Conservation (phyloP, 805 yeast species). For the Candida lessepsii region DNA sequence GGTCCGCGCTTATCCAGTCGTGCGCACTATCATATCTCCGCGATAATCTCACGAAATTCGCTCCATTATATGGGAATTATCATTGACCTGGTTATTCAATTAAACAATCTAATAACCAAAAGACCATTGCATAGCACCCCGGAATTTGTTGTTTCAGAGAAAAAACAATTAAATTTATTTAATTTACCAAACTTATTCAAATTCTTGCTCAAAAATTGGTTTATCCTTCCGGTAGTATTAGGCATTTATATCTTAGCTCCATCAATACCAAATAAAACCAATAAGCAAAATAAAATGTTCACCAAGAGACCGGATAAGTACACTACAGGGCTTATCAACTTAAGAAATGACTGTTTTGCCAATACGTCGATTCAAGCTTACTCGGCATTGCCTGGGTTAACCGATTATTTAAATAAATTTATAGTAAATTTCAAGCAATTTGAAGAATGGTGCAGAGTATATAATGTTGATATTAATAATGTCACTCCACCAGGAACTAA, state of each 20-base stretch:
- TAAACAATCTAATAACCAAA: constrained; percentile 11
- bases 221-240: constrained; percentile 4
- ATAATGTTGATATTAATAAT: constrained; percentile 19
- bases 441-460: constrained; percentile 18
- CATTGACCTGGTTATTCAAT: constrained; percentile 12
- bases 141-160: neutral
- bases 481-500: constrained; percentile 3
- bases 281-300: constrained; percentile 26
- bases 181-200: neutral
- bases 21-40: constrained; percentile 1
- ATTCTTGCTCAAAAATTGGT: constrained; percentile 1
- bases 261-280: neutral
- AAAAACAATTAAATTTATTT: neutral
- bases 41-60: constrained; percentile 6
- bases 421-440: constrained; percentile 27
- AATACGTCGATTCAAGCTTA: constrained; percentile 84
- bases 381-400: constrained; percentile 57
- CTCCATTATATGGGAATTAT: constrained; percentile 5
- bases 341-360: constrained; percentile 89
- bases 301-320: constrained; percentile 64
- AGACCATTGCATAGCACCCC: constrained; percentile 7
- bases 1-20: neutral
- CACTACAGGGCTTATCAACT: constrained; percentile 81
- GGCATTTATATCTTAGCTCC: constrained; percentile 14
- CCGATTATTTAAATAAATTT: constrained; percentile 52